phyloP scores from a whole-genome alignment of 306 rosid species.

The Lagenaria siceraria region DNA sequence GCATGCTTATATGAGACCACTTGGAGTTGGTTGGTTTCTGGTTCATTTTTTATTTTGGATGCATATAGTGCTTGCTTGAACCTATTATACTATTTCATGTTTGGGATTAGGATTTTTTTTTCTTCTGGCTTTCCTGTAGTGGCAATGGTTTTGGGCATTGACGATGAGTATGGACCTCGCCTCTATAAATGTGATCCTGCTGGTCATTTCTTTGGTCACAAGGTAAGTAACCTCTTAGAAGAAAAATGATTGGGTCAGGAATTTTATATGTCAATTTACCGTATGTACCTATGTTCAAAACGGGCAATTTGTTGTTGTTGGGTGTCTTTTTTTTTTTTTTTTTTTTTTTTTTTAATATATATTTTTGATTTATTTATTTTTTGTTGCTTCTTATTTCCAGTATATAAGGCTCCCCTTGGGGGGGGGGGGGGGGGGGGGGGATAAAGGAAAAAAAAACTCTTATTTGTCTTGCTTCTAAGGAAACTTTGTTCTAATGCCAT shows the following conservation, averaged over 20 bases:
- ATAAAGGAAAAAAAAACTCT: neutral
- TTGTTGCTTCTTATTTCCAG: no score
- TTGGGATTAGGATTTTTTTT: slow-evolving; percentile 5
- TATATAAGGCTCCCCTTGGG: neutral
- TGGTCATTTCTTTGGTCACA: slow-evolving; percentile 98
- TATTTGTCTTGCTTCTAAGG: neutral
- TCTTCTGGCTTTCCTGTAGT: slow-evolving; percentile 35
- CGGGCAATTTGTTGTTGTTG: no score
- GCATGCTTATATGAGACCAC: slow-evolving; percentile 99
- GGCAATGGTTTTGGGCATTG: slow-evolving; percentile 94
- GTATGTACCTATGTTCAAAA: neutral
- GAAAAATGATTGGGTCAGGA: neutral
- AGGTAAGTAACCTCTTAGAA: slow-evolving; percentile 32
- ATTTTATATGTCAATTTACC: neutral
- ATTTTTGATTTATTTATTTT: no score
- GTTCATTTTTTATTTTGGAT: neutral
- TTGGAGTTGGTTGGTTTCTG: slow-evolving; percentile 76
- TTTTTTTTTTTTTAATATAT: no score
- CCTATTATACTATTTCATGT: neutral
- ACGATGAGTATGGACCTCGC: slow-evolving; percentile 76
- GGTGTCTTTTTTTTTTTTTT: no score
- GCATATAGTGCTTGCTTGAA: neutral
- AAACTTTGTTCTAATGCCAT: neutral
- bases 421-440: neutral
- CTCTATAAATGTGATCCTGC: slow-evolving; percentile 97